Percentiles rank a stretch among this genome's conserved stretches.
These are phyloP conservation scores for Globisporangium alternatum DNA, from an alignment of 352 stramenopile genomes.

Conservation along the genomic window DNA sequence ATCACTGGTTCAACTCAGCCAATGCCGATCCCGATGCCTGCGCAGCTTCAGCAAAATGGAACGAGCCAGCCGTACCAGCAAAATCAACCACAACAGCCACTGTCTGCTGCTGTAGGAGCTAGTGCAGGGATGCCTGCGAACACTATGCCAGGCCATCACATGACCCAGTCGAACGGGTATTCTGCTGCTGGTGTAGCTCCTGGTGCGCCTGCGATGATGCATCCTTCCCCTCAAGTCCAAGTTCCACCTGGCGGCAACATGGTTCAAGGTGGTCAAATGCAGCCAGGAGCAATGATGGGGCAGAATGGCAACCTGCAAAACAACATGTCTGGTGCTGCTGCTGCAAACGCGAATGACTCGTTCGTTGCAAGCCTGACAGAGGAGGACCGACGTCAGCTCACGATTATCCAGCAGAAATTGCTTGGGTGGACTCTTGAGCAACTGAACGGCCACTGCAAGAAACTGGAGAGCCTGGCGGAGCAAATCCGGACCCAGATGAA, in stretches of 20 bases:
- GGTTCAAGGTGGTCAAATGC: not conserved
- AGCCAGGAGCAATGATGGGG: not conserved
- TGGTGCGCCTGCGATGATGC: not conserved
- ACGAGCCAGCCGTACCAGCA: constrained; percentile 13
- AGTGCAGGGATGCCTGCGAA: not conserved
- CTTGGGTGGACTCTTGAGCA: constrained; percentile 66
- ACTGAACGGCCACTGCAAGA: constrained; percentile 75
- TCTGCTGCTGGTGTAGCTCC: not conserved
- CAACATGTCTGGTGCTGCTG: constrained; percentile 1
- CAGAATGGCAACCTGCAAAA: not conserved
- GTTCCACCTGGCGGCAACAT: not conserved
- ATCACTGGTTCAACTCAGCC: constrained; percentile 14
- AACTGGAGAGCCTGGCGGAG: constrained; percentile 78
- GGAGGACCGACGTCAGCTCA: constrained; percentile 69
- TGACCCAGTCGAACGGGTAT: constrained; percentile 12
- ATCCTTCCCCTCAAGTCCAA: not conserved
- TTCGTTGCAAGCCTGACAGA: constrained; percentile 47
- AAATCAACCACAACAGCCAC: constrained; percentile 3
- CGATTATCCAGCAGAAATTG: constrained; percentile 72
- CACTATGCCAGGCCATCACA: constrained; percentile 3
- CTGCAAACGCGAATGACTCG: constrained; percentile 17
- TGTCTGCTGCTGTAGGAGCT: constrained; percentile 8
- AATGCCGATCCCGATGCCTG: constrained; percentile 28
- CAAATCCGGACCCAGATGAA: constrained; percentile 80
- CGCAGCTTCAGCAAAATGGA: constrained; percentile 21